phyloP scores from a whole-genome alignment of 768 basidiomycete genomes.

The Neoboletus magnificus region DNA sequence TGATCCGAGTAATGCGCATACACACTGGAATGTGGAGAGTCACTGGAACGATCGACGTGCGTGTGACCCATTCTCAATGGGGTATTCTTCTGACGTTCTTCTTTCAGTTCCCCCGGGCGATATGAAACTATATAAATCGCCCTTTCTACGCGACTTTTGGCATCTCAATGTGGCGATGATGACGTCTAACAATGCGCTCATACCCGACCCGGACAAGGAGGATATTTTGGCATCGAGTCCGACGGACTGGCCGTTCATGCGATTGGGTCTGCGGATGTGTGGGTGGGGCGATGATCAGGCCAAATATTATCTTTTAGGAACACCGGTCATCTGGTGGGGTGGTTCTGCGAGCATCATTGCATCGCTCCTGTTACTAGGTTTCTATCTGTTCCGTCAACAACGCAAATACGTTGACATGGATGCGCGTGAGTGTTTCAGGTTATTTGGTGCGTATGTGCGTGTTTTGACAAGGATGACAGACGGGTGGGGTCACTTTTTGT shows the following conservation, averaged over 20 bases:
- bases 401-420: conserved; percentile 92
- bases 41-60: conserved; percentile 94
- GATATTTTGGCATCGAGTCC: conserved; percentile 95
- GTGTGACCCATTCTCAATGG: conserved; percentile 32
- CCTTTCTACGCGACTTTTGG: conserved; percentile 97
- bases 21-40: conserved; percentile 97
- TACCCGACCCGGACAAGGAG: conserved; percentile 98
- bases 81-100: background rate
- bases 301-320: conserved; percentile 93
- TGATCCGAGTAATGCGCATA: conserved; percentile 73
- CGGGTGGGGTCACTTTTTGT: conserved; percentile 94
- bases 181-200: conserved; percentile 97
- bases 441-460: background rate
- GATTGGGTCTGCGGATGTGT: conserved; percentile 92
- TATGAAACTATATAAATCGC: conserved; percentile 79
- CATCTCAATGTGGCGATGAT: conserved; percentile 99
- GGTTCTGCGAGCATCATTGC: conserved; percentile 62
- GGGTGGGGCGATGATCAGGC: conserved; percentile 86
- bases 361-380: conserved; percentile 47
- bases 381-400: conserved; percentile 81
- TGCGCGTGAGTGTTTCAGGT: conserved; percentile 50
- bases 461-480: conserved; percentile 38
- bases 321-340: conserved; percentile 92
- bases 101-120: conserved; percentile 76
- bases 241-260: conserved; percentile 90